Base-by-base conservation (phyloP, 148 eudicot species). In the Rhododendron molle region DNA sequence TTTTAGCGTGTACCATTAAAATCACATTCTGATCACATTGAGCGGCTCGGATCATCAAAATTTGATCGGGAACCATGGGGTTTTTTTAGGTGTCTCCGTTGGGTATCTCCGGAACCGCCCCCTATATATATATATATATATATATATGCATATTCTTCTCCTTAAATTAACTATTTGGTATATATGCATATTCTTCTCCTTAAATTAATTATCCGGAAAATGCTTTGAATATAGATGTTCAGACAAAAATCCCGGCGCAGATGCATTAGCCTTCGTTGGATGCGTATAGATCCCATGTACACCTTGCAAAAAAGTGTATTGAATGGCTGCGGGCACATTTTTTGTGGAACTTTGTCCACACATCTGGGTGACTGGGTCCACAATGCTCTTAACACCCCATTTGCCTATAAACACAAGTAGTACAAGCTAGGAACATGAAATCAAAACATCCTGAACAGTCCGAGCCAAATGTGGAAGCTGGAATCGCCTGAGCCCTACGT, bases 401-500 rank as follows among this genome's bases (percentile, higher is more conserved):
- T 71, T 32, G 40, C 4, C 18, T 71, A 30, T 71, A 71, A 28
- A 11, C 16, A 28, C 36, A 10, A 58, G n/a, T 2, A 7, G 15
- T 11, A 26, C 15, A 67, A 71, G 0, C 32, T n/a, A n/a, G n/a
- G n/a, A 4, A 14, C 38, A 30, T 32, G 76, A 67, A 67, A n/a
- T 69, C 11, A 28, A 26, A 69, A 3, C 74, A 30, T 30, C 14
- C 76, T 14, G 14, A 71, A 5, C 76, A 4, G 15, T 34, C 20
- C 34, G 38, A 71, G 34, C 86, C 10, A 81, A 74, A 88, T 90
- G 90, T 81, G 60, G 74, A 77, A 88, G 0, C 71, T 65, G 4
- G 11, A 74, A 34, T 38, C 32, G 85, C 83, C 82, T 16, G 90
- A 90, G 34, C 65, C 89, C 88, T 32, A 76, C 90, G 80, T 80